phyloP scores from a whole-genome alignment of 257 asterid species.

The Parsonsia alboflavescens region DNA sequence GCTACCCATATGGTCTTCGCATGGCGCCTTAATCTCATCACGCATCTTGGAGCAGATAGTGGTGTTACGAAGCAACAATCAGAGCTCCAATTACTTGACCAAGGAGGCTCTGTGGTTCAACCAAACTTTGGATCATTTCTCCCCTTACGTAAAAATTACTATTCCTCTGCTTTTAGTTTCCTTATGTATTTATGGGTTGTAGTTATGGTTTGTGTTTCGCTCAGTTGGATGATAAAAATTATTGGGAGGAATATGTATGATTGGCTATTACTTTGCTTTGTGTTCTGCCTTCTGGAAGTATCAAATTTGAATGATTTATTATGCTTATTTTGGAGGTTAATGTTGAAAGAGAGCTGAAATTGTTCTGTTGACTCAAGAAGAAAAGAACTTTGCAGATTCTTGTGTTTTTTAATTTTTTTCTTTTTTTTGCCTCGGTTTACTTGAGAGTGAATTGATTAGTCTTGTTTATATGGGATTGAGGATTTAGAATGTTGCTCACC shows the following conservation, averaged over 20 bases:
- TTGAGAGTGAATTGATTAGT: neutral
- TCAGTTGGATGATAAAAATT: neutral
- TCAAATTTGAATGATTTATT: neutral
- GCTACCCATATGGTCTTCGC: neutral
- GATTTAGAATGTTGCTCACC: neutral
- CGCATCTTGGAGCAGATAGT: conserved; percentile 14
- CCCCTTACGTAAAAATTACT: conserved; percentile 59
- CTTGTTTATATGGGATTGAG: neutral
- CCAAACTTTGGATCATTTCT: conserved; percentile 89
- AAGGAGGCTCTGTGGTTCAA: conserved; percentile 60
- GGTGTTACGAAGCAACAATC: neutral
- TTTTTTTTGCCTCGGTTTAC: neutral
- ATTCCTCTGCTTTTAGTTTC: neutral
- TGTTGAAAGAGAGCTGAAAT: neutral
- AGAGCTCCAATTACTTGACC: conserved; percentile 47
- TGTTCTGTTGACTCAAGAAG: neutral
- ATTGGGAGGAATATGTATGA: no score
- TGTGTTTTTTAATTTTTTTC: neutral
- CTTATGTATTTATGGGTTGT: neutral
- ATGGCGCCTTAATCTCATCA: conserved; percentile 13
- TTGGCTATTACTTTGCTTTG: no score
- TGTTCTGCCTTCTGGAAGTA: neutral
- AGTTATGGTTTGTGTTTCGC: neutral
- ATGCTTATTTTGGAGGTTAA: neutral
- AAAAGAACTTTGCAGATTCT: neutral